Conservation (phyloP, 1,139 yeast species). For the Insectozyma bohioensis region DNA sequence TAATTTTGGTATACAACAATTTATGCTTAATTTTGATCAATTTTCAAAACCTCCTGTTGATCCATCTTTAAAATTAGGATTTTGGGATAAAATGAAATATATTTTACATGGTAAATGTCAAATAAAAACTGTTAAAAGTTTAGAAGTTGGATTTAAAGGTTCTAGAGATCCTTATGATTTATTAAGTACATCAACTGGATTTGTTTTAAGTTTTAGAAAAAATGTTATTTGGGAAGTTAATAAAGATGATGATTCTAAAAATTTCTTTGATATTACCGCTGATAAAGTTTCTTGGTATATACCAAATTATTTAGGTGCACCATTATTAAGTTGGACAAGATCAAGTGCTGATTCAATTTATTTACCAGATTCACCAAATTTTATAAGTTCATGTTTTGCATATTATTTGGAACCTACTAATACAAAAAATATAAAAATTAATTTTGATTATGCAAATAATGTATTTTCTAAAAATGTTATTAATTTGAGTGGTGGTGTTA, state of each 20-base stretch:
- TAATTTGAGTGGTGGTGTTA: constrained; percentile 59
- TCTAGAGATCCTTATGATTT: constrained; percentile 47
- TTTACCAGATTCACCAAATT: constrained; percentile 43
- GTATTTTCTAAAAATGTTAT: constrained; percentile 54
- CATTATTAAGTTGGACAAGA: constrained; percentile 62
- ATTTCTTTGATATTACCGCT: constrained; percentile 38
- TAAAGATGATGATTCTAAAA: constrained; percentile 38
- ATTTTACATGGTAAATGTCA: constrained; percentile 49
- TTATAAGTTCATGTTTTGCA: constrained; percentile 50
- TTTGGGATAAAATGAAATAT: constrained; percentile 57
- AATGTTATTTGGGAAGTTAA: constrained; percentile 43
- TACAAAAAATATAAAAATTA: constrained; percentile 7
- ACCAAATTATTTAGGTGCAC: constrained; percentile 62
- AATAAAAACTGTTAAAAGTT: constrained; percentile 34
- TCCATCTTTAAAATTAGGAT: constrained; percentile 52
- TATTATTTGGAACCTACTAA: constrained; percentile 42
- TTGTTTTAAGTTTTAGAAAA: constrained; percentile 38
- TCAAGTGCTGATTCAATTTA: constrained; percentile 43
- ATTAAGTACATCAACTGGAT: constrained; percentile 40
- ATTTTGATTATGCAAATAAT: constrained; percentile 16
- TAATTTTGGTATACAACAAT: constrained; percentile 81
- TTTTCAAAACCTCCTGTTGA: constrained; percentile 84
- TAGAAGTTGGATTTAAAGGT: constrained; percentile 55
- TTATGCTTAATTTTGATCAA: constrained; percentile 76
- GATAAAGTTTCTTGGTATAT: constrained; percentile 46